Evolutionary conservation across 2,329 filamentous ascomycete species (phyloP).

Genomic region (Chrysosporium queenslandicum): DNA sequence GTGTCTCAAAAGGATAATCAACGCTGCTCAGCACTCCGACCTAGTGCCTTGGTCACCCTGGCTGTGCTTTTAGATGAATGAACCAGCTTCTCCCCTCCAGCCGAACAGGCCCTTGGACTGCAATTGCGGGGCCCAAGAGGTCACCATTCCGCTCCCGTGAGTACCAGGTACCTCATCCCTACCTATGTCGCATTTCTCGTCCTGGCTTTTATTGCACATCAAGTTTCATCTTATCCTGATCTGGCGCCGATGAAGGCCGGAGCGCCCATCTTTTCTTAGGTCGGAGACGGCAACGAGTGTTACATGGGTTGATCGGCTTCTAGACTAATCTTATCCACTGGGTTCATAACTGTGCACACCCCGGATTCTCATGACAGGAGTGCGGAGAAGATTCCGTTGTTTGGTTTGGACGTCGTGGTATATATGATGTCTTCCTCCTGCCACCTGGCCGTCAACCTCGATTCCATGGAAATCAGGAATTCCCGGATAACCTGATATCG

Average conservation of each 20-base stretch:
- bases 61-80: background rate
- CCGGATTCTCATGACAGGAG: conserved; percentile 1
- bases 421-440: background rate
- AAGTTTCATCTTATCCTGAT: background rate
- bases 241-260: conserved; percentile 2
- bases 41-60: background rate
- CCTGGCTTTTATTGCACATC: conserved; percentile 1
- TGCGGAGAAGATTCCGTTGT: conserved; percentile 9
- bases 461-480: background rate
- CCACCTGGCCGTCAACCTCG: background rate
- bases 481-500: background rate
- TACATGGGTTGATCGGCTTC: conserved; percentile 4
- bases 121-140: background rate
- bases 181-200: conserved; percentile 4
- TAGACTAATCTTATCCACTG: background rate
- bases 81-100: background rate
- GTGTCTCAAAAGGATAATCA: background rate
- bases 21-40: background rate
- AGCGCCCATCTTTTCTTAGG: background rate
- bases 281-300: background rate
- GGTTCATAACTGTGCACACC: background rate
- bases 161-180: conserved; percentile 8
- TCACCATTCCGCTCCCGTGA: conserved; percentile 3
- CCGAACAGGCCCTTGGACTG: background rate
- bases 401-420: background rate